Percentiles rank a stretch among this genome's conserved stretches.
Evolutionary conservation across 345 rosid species (phyloP).

Genomic region (Linum lewisii): DNA sequence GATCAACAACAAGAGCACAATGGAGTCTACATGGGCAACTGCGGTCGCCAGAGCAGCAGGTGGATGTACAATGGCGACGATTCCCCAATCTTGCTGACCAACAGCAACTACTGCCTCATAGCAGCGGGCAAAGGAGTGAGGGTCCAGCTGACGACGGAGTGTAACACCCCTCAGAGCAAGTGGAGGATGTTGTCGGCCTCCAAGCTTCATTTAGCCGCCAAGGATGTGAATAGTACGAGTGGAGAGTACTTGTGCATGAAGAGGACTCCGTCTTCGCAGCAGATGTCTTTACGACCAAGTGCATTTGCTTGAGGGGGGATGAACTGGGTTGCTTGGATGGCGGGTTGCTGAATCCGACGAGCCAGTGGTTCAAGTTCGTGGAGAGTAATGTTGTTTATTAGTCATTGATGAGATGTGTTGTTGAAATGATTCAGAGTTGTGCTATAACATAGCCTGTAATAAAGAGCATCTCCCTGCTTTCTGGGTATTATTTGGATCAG

Average conservation of each 20-base stretch:
- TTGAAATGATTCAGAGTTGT: too few species aligned
- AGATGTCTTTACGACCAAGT: neutral
- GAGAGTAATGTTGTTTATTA: neutral
- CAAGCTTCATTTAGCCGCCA: conserved; percentile 2
- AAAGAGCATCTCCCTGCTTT: too few species aligned
- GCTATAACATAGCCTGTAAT: too few species aligned
- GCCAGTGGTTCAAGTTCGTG: conserved; percentile 1
- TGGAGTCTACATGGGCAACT: neutral
- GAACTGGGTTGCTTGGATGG: neutral
- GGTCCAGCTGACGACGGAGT: neutral
- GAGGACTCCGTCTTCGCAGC: neutral
- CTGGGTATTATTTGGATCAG: too few species aligned
- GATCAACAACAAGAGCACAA: neutral
- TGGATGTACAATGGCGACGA: neutral
- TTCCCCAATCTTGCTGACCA: neutral
- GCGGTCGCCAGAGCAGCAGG: neutral
- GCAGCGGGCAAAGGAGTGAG: neutral
- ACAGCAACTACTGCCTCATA: neutral
- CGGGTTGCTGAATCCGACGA: neutral
- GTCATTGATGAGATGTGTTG: too few species aligned
- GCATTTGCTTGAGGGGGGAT: neutral
- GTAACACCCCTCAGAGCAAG: neutral
- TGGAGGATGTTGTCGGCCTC: neutral
- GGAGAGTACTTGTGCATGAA: conserved; percentile 1
- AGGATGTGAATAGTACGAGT: neutral